These are phyloP conservation scores for Yarrowia galli DNA, from an alignment of 1,139 yeast genomes.

Conservation along the genomic window DNA sequence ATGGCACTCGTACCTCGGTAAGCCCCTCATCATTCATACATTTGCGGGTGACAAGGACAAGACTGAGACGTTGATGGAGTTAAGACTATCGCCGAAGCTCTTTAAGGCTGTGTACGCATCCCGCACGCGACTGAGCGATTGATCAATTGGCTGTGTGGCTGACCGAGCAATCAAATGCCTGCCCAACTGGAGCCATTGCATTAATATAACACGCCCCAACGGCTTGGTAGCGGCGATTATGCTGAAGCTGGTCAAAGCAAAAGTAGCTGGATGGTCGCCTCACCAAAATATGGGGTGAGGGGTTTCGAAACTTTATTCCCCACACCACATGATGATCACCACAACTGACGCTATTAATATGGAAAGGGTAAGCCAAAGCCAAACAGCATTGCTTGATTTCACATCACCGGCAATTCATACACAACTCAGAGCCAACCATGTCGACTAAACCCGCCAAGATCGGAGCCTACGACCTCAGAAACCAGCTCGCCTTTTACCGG, in stretches of 20 bases:
- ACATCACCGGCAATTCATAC: background rate
- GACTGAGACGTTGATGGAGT: background rate
- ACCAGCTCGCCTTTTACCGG: slow-evolving; percentile 82
- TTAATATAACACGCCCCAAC: no score
- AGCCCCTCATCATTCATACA: background rate
- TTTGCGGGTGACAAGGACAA: background rate
- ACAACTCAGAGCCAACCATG: slow-evolving; percentile 10
- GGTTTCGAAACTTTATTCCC: slow-evolving; percentile 26
- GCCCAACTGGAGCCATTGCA: background rate
- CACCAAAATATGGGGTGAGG: slow-evolving; percentile 20
- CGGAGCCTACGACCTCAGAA: slow-evolving; percentile 60
- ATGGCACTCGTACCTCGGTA: background rate
- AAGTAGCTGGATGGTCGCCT: background rate
- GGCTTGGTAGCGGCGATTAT: no score
- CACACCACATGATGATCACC: slow-evolving; percentile 29
- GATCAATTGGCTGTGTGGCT: background rate
- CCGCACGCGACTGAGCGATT: background rate
- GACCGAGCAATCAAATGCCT: no score
- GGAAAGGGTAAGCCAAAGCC: slow-evolving; percentile 1
- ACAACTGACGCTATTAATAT: slow-evolving; percentile 24
- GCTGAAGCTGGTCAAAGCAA: no score
- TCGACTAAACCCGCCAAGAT: slow-evolving; percentile 40
- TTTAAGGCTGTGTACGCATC: background rate
- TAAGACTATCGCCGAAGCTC: background rate
- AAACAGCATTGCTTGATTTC: slow-evolving; percentile 5